Percentiles rank a stretch among this genome's conserved stretches.
phyloP scores from a whole-genome alignment of 202 grass and related monocot species.

The Digitaria exilis region DNA sequence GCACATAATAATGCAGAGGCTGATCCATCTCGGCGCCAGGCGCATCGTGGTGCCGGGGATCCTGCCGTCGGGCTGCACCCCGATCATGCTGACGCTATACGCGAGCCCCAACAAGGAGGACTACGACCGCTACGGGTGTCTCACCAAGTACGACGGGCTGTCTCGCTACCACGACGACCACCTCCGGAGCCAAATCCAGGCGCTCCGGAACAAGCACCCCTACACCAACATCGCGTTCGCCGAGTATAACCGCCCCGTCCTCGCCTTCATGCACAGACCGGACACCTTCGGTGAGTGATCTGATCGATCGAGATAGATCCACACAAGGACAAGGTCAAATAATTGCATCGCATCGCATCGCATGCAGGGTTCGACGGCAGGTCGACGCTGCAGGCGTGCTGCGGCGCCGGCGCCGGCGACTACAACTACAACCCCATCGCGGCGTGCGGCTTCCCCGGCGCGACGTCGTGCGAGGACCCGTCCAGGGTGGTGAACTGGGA shows the following conservation, averaged over 20 bases:
- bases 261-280: constrained; percentile 27
- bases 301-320: no score
- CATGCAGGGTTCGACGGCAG: not conserved
- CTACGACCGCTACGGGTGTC: constrained; percentile 28
- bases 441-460: constrained; percentile 30
- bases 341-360: no score
- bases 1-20: constrained; percentile 10
- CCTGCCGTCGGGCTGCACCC: constrained; percentile 29
- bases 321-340: no score
- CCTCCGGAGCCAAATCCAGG: not conserved
- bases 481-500: constrained; percentile 37
- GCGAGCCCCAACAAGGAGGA: not conserved
- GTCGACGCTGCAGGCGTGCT: not conserved
- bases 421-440: constrained; percentile 41
- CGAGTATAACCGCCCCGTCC: constrained; percentile 38
- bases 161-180: constrained; percentile 3
- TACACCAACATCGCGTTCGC: constrained; percentile 28
- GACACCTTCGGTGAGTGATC: constrained; percentile 25
- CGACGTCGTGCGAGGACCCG: constrained; percentile 9
- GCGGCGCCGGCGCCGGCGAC: constrained; percentile 41
- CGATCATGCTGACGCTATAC: not conserved
- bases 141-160: constrained; percentile 4
- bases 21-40: constrained; percentile 35
- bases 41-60: constrained; percentile 39
- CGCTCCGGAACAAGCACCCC: constrained; percentile 11